Evolutionary conservation across 2,329 filamentous ascomycete genomes (phyloP), one percentile per base, ranked within the genome.

Genomic region (Rugonectria rugulosa): DNA sequence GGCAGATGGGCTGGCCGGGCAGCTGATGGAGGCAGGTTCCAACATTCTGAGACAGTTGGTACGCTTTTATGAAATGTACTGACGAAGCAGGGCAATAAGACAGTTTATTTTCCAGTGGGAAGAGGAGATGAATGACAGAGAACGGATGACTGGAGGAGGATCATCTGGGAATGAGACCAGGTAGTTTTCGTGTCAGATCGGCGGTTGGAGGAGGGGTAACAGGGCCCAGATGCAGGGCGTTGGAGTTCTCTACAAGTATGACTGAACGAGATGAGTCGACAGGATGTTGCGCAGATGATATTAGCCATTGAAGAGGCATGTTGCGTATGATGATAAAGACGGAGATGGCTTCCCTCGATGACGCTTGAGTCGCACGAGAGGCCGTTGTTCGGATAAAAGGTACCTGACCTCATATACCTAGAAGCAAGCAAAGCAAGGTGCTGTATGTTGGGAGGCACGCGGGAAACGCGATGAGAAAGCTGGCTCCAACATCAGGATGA

Each of bases 21-120:
- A 53, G 49, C 38, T 53, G 49, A 53, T 43, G 24, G 43, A 24
- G 36, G 49, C 17, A 43, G 43, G 29, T 40, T n/a, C n/a, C n/a
- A n/a, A n/a, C n/a, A n/a, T n/a, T 40, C 27, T 51, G 31, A 44
- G 38, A 27, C 29, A 42, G 7, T 29, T 12, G 12, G 29, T 41
- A 34, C 15, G 38, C 7, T 38, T 15, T 15, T 36, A 7, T 36
- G 7, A n/a, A 7, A 17, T 36, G 27, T 50, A 20, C 44, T 48
- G 37, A 42, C 34, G 19, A 29, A n/a, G 19, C 26, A 29, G 19
- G 40, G 19, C n/a, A 17, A 32, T 29, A 29, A 12, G 26, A 29
- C 12, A 29, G 12, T 7, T 7, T 12, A 32, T 5, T 14, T 31
- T 12, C 24, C 32, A 23, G 27, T 24, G 14, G 20, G 29, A 36